A percentile compares a stretch with the other conserved stretches of the same genome.
These are phyloP conservation scores for Cardiospermum halicacabum DNA, from an alignment of 345 rosid genomes.

Conservation along the genomic window DNA sequence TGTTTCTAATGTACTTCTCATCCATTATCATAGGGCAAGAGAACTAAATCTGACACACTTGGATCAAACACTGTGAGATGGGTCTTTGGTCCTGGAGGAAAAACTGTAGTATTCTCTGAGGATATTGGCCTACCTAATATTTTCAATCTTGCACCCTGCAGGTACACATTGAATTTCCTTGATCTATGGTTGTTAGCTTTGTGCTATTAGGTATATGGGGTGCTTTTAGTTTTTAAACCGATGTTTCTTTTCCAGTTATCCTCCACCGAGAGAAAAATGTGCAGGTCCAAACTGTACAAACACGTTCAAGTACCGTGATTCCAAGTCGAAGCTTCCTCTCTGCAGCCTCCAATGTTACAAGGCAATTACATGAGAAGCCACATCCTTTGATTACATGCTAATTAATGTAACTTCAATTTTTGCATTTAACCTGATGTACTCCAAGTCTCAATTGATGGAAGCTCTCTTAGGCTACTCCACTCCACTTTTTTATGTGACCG, in stretches of 20 bases:
- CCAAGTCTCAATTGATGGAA: background rate
- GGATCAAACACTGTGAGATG: slow-evolving; percentile 57
- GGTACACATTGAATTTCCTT: slow-evolving; percentile 30
- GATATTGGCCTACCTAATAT: slow-evolving; percentile 70
- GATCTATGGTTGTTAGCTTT: background rate
- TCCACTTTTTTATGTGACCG: background rate
- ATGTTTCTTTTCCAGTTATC: slow-evolving; percentile 42
- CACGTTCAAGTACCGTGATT: slow-evolving; percentile 65
- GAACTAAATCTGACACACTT: slow-evolving; percentile 40
- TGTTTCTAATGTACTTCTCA: slow-evolving; percentile 4
- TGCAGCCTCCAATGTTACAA: slow-evolving; percentile 77
- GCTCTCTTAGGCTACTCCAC: background rate
- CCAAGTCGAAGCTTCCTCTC: slow-evolving; percentile 69
- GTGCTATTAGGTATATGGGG: background rate
- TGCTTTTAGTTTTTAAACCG: too few relatives aligned
- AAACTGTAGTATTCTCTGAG: slow-evolving; percentile 53
- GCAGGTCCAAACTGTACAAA: slow-evolving; percentile 70
- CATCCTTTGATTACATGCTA: slow-evolving; percentile 24
- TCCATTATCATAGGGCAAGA: slow-evolving; percentile 41
- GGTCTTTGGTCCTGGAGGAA: slow-evolving; percentile 55
- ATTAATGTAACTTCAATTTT: too few relatives aligned
- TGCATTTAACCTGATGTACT: too few relatives aligned
- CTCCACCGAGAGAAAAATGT: slow-evolving; percentile 70
- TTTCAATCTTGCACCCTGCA: slow-evolving; percentile 40
- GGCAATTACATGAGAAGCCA: slow-evolving; percentile 46